Evolutionary conservation across 2,329 filamentous ascomycete genomes (phyloP), one percentile per base, ranked within the genome.

Genomic region (Madurella mycetomatis): DNA sequence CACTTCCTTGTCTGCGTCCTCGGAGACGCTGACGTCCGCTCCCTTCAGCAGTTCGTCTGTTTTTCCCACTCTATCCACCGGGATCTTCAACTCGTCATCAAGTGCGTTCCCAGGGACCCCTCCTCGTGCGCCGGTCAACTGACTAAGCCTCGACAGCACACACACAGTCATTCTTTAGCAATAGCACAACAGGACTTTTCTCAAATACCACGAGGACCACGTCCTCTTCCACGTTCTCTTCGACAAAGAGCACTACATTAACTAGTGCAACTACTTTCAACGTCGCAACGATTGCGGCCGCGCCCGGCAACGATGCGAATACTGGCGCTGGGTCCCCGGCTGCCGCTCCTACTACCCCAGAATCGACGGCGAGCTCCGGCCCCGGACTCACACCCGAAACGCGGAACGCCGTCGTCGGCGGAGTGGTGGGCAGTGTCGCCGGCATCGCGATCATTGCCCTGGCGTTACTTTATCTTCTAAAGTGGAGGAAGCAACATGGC

Each of bases 361-460:
- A 46, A 15, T 56, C 66, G 0, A 59, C 56, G 2, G 54, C 67
- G 37, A 58, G 63, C 3, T 11, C 63, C 12, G 54, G 55, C 30
- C 50, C 66, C 4, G 65, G 69, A 7, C 57, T 64, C 17, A 49
- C 64, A 13, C 60, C 64, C 15, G 60, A 58, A 34, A 55, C 60
- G 25, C 61, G 62, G 41, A 61, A 61, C 49, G 60, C 70, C 9
- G 65, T 84, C 30, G 79, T 82, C 8, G 81, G 81, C 0, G 76
- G 81, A 32, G 79, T 84, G 1, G 71, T 84, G 16, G 81, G 81
- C 18, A 74, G 79, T 41, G 66, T 86, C 32, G 82, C 83, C 15
- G 83, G 82, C 16, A 67, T 81, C 1, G 82, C 81, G 12, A 70
- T 85, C 44, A 65, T 86, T 47, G 67, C 81, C 4, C 65, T 85